A percentile compares a stretch with the other conserved stretches of the same genome.
These are phyloP conservation scores for Alternaria sp. DNA, from an alignment of 2,329 filamentous ascomycete species.

Conservation along the genomic window DNA sequence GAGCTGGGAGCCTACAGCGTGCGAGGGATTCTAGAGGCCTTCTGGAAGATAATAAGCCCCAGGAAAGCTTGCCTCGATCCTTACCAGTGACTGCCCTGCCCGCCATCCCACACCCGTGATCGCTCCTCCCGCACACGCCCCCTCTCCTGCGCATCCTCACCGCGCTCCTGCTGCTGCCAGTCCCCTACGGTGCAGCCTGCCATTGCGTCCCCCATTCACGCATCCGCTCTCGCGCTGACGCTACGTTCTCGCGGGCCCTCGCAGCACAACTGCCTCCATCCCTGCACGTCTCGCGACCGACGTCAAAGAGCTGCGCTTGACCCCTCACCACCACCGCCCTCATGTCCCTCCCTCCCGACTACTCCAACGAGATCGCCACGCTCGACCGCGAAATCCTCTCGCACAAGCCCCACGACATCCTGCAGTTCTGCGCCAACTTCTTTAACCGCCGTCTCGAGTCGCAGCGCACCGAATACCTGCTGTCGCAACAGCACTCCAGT, in stretches of 20 bases:
- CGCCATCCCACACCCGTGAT: conserved; percentile 21
- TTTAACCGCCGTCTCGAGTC: conserved; percentile 70
- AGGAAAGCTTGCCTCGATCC: conserved; percentile 28
- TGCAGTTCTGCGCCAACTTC: conserved; percentile 75
- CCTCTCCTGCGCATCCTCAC: conserved; percentile 28
- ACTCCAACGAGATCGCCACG: conserved; percentile 66
- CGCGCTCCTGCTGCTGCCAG: conserved; percentile 11
- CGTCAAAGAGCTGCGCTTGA: conserved; percentile 47
- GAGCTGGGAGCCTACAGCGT: conserved; percentile 1
- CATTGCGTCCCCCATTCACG: conserved; percentile 7
- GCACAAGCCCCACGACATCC: conserved; percentile 66
- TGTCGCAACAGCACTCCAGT: conserved; percentile 56
- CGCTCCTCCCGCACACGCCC: conserved; percentile 23
- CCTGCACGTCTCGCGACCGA: conserved; percentile 46
- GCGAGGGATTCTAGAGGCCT: conserved; percentile 32
- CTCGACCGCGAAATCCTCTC: conserved; percentile 68
- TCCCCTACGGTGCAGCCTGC: conserved; percentile 3
- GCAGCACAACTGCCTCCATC: conserved; percentile 41
- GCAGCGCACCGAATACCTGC: conserved; percentile 65
- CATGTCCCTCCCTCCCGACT: conserved; percentile 52
- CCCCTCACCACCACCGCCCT: conserved; percentile 41
- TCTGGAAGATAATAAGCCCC: conserved; percentile 35
- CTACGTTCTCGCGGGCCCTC: conserved; percentile 32
- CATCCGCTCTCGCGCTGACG: conserved; percentile 15
- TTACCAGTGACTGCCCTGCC: conserved; percentile 20